Conservation (phyloP, 768 basidiomycete species). For the Termitomyces sp. region DNA sequence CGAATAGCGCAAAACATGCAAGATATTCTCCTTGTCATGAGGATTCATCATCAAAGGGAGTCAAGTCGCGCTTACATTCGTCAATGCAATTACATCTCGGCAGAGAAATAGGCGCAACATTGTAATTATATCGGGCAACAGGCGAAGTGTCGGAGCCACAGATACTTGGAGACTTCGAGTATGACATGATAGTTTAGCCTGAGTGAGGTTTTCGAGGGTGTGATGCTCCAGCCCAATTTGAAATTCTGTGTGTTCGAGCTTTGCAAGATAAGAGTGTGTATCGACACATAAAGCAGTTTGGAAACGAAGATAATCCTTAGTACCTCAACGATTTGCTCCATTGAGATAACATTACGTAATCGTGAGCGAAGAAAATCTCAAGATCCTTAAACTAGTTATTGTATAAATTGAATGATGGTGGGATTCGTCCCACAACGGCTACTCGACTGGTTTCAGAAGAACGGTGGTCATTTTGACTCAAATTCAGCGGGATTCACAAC, state of each 20-base stretch:
- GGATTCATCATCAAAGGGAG: neutral
- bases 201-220: neutral
- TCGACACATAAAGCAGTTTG: neutral
- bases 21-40: neutral
- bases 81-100: neutral
- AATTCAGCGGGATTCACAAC: slow-evolving; percentile 36
- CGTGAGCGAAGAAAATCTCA: neutral
- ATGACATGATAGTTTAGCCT: neutral
- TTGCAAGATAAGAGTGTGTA: neutral
- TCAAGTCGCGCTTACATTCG: neutral
- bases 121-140: neutral
- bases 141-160: neutral
- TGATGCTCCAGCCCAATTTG: neutral
- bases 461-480: slow-evolving; percentile 46
- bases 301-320: too few relatives aligned
- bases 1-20: neutral
- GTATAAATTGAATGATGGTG: neutral
- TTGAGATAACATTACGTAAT: neutral
- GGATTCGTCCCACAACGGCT: slow-evolving; percentile 2
- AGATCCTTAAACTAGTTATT: too few relatives aligned
- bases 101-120: neutral
- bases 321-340: too few relatives aligned
- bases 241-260: neutral
- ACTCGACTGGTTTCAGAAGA: slow-evolving; percentile 49
- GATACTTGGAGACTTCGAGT: neutral